Percentiles rank a stretch among this genome's conserved stretches.
Evolutionary conservation across 2,329 filamentous ascomycete genomes (phyloP).

Genomic region (Sporothrix pseudoabietina): DNA sequence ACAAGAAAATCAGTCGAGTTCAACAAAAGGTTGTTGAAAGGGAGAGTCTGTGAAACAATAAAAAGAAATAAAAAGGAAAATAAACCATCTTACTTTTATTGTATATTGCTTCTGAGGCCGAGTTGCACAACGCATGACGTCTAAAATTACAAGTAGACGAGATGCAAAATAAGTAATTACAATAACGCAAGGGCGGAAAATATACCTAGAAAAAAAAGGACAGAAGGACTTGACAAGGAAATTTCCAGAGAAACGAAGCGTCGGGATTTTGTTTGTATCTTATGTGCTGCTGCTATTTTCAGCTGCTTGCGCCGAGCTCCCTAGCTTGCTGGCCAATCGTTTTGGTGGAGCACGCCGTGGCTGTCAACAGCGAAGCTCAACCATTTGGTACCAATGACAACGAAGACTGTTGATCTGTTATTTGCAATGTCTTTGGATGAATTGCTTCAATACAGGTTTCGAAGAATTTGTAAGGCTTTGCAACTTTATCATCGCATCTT

Average conservation of each 20-base stretch:
- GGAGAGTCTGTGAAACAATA: background rate
- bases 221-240: background rate
- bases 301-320: background rate
- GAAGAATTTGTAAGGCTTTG: background rate
- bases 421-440: background rate
- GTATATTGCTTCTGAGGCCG: background rate
- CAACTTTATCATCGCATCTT: background rate
- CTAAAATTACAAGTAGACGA: slow-evolving; percentile 22
- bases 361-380: background rate
- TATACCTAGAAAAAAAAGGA: background rate
- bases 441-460: background rate
- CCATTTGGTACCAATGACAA: background rate
- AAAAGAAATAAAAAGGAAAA: background rate
- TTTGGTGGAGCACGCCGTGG: background rate
- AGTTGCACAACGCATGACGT: slow-evolving; percentile 22
- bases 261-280: background rate
- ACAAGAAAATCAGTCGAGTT: background rate
- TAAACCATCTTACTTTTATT: background rate
- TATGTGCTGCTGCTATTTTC: slow-evolving; percentile 12
- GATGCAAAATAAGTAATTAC: slow-evolving; percentile 1
- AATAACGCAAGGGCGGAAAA: slow-evolving; percentile 15
- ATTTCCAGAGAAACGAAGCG: slow-evolving; percentile 16
- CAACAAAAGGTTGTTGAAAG: background rate
- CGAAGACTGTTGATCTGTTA: background rate
- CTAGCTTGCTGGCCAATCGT: background rate